Conservation (phyloP, 2,329 filamentous ascomycete species). For the Ceratocystis papillata region DNA sequence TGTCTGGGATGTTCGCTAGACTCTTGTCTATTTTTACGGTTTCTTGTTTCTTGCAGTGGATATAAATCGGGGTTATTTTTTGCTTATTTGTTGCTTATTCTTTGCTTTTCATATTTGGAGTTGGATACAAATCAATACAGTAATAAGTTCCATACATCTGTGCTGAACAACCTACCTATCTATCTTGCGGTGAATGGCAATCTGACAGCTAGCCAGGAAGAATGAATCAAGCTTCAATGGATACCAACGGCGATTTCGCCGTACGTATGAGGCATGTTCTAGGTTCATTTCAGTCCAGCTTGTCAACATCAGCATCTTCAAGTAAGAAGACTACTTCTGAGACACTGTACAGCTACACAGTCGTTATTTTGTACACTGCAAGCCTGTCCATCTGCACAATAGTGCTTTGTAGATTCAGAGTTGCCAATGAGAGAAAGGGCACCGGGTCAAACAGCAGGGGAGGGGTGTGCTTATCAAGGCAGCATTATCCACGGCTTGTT, state of each 20-base stretch:
- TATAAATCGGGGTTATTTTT: not conserved
- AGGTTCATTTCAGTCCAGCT: too few relatives aligned
- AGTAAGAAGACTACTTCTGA: too few relatives aligned
- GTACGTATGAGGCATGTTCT: too few relatives aligned
- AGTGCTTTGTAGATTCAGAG: slow-evolving; percentile 2
- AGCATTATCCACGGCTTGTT: not conserved
- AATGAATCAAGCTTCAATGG: too few relatives aligned
- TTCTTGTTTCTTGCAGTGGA: not conserved
- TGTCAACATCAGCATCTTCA: too few relatives aligned
- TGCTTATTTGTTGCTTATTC: not conserved
- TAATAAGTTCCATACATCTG: not conserved
- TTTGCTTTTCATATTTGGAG: not conserved
- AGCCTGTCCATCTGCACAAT: not conserved
- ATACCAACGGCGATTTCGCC: too few relatives aligned
- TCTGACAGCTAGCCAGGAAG: too few relatives aligned
- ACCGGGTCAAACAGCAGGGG: not conserved
- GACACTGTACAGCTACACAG: not conserved
- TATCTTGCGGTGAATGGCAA: too few relatives aligned
- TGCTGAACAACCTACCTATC: too few relatives aligned
- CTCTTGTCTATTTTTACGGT: not conserved
- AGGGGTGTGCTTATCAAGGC: not conserved
- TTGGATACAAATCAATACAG: not conserved
- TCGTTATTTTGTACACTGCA: not conserved
- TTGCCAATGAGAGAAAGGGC: not conserved
- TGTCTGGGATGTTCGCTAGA: not conserved